Conservation (phyloP, 169 alveolate genomes). For the Plasmodium billcollinsi region DNA sequence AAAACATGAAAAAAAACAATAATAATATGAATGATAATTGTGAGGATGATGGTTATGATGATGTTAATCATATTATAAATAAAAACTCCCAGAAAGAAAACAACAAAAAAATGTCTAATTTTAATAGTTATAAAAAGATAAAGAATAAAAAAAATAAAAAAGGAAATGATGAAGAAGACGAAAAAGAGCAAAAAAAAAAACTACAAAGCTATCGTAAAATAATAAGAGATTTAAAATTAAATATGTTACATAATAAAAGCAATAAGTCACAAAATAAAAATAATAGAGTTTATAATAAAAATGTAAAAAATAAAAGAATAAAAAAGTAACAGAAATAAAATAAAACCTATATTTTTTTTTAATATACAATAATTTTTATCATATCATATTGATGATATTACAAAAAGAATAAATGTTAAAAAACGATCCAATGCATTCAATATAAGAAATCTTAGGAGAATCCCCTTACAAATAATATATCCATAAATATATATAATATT, state of each 20-base stretch:
- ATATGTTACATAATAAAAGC: conserved; percentile 22
- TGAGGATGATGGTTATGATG: conserved; percentile 60
- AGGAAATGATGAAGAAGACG: neutral
- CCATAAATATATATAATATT: too few relatives aligned
- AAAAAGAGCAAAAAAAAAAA: conserved; percentile 15
- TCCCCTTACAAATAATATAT: too few relatives aligned
- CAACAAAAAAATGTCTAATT: conserved; percentile 6
- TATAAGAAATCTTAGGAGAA: too few relatives aligned
- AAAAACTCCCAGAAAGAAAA: conserved; percentile 42
- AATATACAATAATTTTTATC: too few relatives aligned
- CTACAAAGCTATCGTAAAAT: conserved; percentile 55
- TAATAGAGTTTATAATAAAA: conserved; percentile 27
- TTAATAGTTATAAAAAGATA: neutral
- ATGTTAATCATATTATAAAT: conserved; percentile 24
- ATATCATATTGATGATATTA: too few relatives aligned
- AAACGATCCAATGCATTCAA: too few relatives aligned
- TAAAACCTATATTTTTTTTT: too few relatives aligned
- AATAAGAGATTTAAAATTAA: conserved; percentile 60
- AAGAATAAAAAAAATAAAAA: neutral
- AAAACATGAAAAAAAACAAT: too few relatives aligned
- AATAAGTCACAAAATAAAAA: neutral
- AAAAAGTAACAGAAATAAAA: too few relatives aligned
- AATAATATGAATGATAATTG: neutral
- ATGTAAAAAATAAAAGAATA: too few relatives aligned
- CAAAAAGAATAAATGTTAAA: too few relatives aligned